Evolutionary conservation across 23 red algal genomes (phyloP).

Genomic region (Gracilaria gracilis): DNA sequence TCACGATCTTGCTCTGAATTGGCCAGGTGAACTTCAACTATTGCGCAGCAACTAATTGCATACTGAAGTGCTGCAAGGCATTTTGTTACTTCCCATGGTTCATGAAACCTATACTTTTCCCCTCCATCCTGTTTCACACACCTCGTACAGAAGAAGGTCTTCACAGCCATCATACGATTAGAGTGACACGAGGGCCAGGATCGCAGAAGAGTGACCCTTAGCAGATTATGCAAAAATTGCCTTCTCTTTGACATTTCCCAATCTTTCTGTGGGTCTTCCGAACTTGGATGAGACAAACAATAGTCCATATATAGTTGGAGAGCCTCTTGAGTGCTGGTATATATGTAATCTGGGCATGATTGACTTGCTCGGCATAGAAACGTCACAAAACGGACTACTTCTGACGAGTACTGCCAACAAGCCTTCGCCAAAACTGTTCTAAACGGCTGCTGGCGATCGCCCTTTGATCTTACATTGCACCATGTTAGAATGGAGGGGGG

Average conservation of each 20-base stretch:
- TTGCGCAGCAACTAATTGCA: background rate
- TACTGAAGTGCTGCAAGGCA: background rate
- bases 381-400: background rate
- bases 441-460: background rate
- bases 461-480: background rate
- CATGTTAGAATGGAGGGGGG: background rate
- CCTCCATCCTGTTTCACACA: background rate
- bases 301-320: background rate
- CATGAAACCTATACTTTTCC: background rate
- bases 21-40: background rate
- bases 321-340: background rate
- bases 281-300: background rate
- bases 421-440: background rate
- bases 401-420: background rate
- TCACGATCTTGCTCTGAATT: background rate
- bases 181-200: background rate
- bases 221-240: background rate
- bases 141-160: background rate
- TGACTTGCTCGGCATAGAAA: background rate
- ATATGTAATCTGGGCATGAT: background rate
- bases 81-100: slow-evolving; percentile 2
- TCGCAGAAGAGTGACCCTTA: background rate
- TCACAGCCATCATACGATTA: background rate
- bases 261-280: background rate
- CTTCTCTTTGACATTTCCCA: background rate